Base-by-base conservation (phyloP, 495 filamentous ascomycete genomes). In the Trichocladium uniseriatum region DNA sequence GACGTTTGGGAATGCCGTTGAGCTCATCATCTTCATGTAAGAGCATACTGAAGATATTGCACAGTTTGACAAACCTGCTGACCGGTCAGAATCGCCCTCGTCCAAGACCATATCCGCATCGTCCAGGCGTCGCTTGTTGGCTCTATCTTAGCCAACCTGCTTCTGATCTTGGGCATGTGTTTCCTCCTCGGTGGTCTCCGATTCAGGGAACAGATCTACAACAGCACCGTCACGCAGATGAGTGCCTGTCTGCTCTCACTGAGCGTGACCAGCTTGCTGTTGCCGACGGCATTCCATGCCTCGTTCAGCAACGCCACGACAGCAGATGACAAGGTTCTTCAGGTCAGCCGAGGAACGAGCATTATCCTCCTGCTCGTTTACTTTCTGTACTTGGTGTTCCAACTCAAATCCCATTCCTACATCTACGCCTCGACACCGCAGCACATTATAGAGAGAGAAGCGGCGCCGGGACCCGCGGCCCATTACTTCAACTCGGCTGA, bases 201-300 rank as follows among this genome's bases (percentile, higher is more conserved):
- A 47, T 95, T 82, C 66, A 83, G 81, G 52, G 89, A 95, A 73
- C 89, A 89, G 80, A 81, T 94, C 51, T 95, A 95, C 69, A 95
- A 95, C 66, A 92, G 80, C 67, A 94, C 87, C 20, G 86, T 94
- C 41, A 95, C 89, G 2, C 87, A 95, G 67, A 95, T 92, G 86
- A 95, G 89, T 59, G 88, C 89, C 22, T 94, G 87, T 69, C 72
- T 95, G 39, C 79, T 95, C 52, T 89, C 86, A 71, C 69, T 95
- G 65, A 87, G 84, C 60, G 89, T 94, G 16, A 88, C 83, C 62
- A 94, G 87, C 68, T 72, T 95, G 4, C 69, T 94, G 2, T 66
- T 94, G 6, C 87, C 87, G 73, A 94, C 89, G 36, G 89, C 88
- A 9, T 94, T 94, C 68, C 87, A 94, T 59, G 84, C 87, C n/a